These are phyloP conservation scores for Cucumis cinereus DNA, from an alignment of 306 rosid genomes.

Conservation along the genomic window DNA sequence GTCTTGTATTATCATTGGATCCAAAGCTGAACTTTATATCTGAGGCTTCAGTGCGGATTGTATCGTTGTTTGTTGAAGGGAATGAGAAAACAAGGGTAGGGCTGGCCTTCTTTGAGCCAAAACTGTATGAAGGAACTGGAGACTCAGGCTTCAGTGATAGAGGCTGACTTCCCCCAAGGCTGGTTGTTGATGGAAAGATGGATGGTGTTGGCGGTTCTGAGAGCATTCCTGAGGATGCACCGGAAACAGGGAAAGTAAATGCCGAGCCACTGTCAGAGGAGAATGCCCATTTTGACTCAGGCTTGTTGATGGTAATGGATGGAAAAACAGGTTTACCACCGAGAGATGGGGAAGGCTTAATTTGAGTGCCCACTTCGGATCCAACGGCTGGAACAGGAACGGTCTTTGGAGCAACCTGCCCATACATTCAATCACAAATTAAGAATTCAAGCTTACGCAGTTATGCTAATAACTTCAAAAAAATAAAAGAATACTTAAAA, in stretches of 20 bases:
- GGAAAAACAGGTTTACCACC: slow-evolving; percentile 44
- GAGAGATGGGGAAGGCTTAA: slow-evolving; percentile 23
- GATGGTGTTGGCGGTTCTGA: slow-evolving; percentile 83
- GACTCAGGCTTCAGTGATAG: slow-evolving; percentile 23
- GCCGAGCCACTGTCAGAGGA: slow-evolving; percentile 40
- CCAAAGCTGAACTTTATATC: slow-evolving; percentile 62
- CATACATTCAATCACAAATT: background rate
- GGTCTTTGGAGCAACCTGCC: slow-evolving; percentile 37
- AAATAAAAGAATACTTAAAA: no score
- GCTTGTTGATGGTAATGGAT: slow-evolving; percentile 51
- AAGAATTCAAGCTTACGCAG: background rate
- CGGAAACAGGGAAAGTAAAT: slow-evolving; percentile 72
- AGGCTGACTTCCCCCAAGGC: slow-evolving; percentile 18
- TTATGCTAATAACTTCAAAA: background rate
- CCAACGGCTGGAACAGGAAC: slow-evolving; percentile 15
- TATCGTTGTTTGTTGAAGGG: slow-evolving; percentile 52
- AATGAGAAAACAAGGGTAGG: slow-evolving; percentile 43
- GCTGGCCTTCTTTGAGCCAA: slow-evolving; percentile 41
- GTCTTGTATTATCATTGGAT: slow-evolving; percentile 31
- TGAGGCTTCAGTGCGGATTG: slow-evolving; percentile 20
- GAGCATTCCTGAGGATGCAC: slow-evolving; percentile 30
- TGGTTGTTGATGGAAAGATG: slow-evolving; percentile 33
- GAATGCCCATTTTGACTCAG: slow-evolving; percentile 38
- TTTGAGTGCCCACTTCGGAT: slow-evolving; percentile 12
- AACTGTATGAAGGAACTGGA: slow-evolving; percentile 34